Base-by-base conservation (phyloP, 2,329 filamentous ascomycete species). In the Phialophora expanda region DNA sequence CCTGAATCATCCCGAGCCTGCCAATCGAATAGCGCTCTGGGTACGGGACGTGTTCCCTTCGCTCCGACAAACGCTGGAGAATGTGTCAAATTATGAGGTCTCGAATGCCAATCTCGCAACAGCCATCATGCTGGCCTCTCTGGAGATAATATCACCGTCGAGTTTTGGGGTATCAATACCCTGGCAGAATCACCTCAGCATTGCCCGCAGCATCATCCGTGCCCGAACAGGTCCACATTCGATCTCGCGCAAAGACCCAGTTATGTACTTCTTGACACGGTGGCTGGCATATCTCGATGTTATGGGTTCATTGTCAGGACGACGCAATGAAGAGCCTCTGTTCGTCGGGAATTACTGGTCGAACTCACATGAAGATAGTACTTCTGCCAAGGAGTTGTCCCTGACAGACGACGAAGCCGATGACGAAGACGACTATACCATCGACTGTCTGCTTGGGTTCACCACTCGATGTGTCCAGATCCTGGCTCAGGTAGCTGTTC, bases 271-370 rank as follows among this genome's bases (percentile, higher is more conserved):
- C 74, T 83, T 95, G 9, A 89, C 87, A 70, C 87, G 90, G 65
- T 96, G 92, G 92, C 90, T 95, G 69, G 90, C 89, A 1, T 95
- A 95, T 76, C 84, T 96, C 22, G 91, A 95, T 73, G 87, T 95
- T 1, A 80, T 95, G 62, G 92, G 91, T 26, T 88, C 87, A 50
- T 81, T 96, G 81, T 81, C 80, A 62, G 90, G 90, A 17, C 84
- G 85, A 9, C 81, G 80, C 56, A 81, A 81, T 38, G 82, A 82
- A 38, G 81, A 82, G 24, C 84, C 85, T 0, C 78, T 86, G 8
- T 82, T 80, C 62, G 78, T 62, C 71, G 81, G 69, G 77, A 82
- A 81, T 74, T 87, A 80, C 76, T 86, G 76, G 73, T 76, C 76
- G 46, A 71, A 62, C 41, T 71, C 68, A 17, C 62, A 71, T n/a